phyloP scores from a whole-genome alignment of 1,139 yeast species.

The Candida dubliniensis region DNA sequence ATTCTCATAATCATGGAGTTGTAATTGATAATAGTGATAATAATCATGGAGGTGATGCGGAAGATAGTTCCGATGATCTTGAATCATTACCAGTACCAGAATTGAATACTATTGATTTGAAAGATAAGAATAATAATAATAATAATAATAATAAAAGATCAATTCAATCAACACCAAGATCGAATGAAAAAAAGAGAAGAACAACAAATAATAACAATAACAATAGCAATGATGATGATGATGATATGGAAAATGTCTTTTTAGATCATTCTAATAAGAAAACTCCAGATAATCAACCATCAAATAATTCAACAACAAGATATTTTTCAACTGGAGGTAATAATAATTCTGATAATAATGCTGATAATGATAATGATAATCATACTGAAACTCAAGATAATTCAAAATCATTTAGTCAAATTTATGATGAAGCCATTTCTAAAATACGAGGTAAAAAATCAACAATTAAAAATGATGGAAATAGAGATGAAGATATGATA shows the following conservation, averaged over 20 bases:
- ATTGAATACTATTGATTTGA: constrained; percentile 25
- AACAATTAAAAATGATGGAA: too few relatives aligned
- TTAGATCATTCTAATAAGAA: constrained; percentile 19
- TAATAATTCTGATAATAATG: constrained; percentile 6
- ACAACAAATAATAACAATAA: not conserved
- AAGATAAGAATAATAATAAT: constrained; percentile 22
- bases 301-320: constrained; percentile 10
- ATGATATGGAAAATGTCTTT: constrained; percentile 30
- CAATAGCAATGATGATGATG: constrained; percentile 11
- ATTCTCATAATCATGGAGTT: constrained; percentile 1
- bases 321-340: constrained; percentile 1
- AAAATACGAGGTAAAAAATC: constrained; percentile 1
- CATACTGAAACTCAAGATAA: constrained; percentile 14
- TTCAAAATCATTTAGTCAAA: constrained; percentile 31
- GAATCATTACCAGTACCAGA: constrained; percentile 22
- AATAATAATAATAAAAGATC: constrained; percentile 15
- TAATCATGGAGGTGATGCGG: constrained; percentile 1
- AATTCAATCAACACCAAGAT: constrained; percentile 5
- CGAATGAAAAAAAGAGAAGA: constrained; percentile 12
- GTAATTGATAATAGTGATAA: not conserved
- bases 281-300: constrained; percentile 2
- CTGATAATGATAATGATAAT: not conserved
- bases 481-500: too few relatives aligned
- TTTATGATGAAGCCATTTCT: constrained; percentile 29
- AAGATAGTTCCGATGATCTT: constrained; percentile 16